A percentile compares a stretch with the other conserved stretches of the same genome.
phyloP scores from a whole-genome alignment of 768 basidiomycete genomes.

The Tricholoma furcatifolium region DNA sequence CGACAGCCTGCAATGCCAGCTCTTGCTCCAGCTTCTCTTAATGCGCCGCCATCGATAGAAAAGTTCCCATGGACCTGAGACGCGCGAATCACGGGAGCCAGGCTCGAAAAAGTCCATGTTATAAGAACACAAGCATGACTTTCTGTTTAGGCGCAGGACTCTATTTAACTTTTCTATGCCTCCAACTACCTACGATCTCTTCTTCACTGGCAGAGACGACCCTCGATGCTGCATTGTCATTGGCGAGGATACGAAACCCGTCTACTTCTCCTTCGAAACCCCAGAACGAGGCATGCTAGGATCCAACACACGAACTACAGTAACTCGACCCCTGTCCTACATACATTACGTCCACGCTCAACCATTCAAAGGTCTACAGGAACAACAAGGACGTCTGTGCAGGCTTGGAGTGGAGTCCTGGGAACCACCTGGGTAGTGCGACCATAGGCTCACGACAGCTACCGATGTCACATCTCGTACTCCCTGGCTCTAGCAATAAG shows the following conservation, averaged over 20 bases:
- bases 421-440: slow-evolving; percentile 55
- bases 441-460: slow-evolving; percentile 52
- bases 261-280: slow-evolving; percentile 71
- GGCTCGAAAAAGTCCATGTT: slow-evolving; percentile 41
- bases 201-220: slow-evolving; percentile 70
- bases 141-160: slow-evolving; percentile 30
- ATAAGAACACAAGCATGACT: slow-evolving; percentile 39
- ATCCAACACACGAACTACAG: slow-evolving; percentile 48
- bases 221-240: slow-evolving; percentile 69
- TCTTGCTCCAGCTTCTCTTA: slow-evolving; percentile 33
- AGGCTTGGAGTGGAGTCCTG: slow-evolving; percentile 48
- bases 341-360: slow-evolving; percentile 8
- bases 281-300: slow-evolving; percentile 39
- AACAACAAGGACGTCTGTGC: slow-evolving; percentile 51
- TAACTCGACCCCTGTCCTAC: slow-evolving; percentile 20
- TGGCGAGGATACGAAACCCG: slow-evolving; percentile 55
- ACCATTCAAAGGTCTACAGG: slow-evolving; percentile 34
- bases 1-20: slow-evolving; percentile 1
- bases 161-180: slow-evolving; percentile 36
- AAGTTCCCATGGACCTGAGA: slow-evolving; percentile 49
- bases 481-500: slow-evolving; percentile 49
- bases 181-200: slow-evolving; percentile 51
- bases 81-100: slow-evolving; percentile 52
- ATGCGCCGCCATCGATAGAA: slow-evolving; percentile 49
- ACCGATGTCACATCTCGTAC: slow-evolving; percentile 64